Conservation (phyloP, 441 rosid genomes). For the Mallotus japonicus region DNA sequence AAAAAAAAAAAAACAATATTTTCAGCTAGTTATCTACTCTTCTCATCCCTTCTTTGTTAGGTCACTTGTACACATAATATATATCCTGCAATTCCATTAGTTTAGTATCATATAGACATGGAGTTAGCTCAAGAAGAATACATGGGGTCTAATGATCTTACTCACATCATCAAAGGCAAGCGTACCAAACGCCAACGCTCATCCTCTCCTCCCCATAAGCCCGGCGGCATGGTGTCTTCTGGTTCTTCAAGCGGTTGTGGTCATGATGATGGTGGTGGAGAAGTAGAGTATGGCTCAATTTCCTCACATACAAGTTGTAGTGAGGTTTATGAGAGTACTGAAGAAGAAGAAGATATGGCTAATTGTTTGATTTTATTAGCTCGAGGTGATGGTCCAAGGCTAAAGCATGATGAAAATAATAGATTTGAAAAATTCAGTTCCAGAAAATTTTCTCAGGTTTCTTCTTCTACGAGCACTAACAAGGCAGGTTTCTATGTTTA, state of each 20-base stretch:
- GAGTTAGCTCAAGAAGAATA: conserved; percentile 40
- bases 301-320: conserved; percentile 45
- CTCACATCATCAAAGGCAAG: conserved; percentile 53
- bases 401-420: conserved; percentile 6
- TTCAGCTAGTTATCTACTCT: background rate
- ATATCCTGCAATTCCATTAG: background rate
- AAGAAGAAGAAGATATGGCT: conserved; percentile 91
- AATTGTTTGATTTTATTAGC: conserved; percentile 86
- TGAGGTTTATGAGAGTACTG: conserved; percentile 46
- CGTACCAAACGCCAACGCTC: conserved; percentile 79
- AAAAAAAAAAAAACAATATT: background rate
- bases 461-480: conserved; percentile 24
- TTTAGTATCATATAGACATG: conserved; percentile 21
- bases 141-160: conserved; percentile 35
- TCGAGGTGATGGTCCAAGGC: conserved; percentile 46
- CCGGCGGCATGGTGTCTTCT: conserved; percentile 27
- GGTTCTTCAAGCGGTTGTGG: conserved; percentile 49
- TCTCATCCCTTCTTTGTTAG: too few species aligned
- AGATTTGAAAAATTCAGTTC: conserved; percentile 25
- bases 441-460: conserved; percentile 28
- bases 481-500: conserved; percentile 57
- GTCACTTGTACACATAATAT: background rate
- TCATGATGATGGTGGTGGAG: conserved; percentile 19
- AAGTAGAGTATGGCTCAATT: conserved; percentile 27
- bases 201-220: conserved; percentile 43